Evolutionary conservation across 176 grass and related monocot species (phyloP), one percentile per base, ranked within the genome.

Genomic region (Carex cristatella): DNA sequence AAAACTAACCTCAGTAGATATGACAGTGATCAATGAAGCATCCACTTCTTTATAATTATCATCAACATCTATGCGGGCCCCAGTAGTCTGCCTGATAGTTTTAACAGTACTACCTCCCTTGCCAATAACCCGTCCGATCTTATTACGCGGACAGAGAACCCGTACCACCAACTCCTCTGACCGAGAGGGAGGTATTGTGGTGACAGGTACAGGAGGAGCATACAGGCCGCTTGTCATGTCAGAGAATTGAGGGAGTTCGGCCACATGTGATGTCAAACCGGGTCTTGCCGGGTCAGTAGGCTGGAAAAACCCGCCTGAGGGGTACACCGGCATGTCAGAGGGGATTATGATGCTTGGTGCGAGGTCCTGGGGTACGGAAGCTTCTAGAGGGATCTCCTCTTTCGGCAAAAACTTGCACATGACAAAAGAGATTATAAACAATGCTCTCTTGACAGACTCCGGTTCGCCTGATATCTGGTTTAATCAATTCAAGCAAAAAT

Each of bases 41-140:
- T 95, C 93, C 55, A 33, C 85, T 6, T 94, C 93, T 90, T 90
- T 90, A 81, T 94, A 95, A 79, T 88, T 86, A 66, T 95, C 91
- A 94, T 99, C 93, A 85, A 99, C 93, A 83, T 90, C 91, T 83
- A 99, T 82, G 37, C 56, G 89, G 88, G 97, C 91, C 83, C 91
- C 93, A 86, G 89, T 94, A 37, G 87, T 86, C 86, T 95, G 94
- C 82, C 93, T 94, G 87, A 95, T 94, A 89, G 72, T 86, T 90
- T 88, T 99, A 89, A 99, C 93, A 31, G 97, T 99, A 80, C 79
- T 56, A 71, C 97, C 97, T 56, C 87, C 88, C 86, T 93, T 99
- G 78, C 97, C 97, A 82, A 99, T 99, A 84, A 99, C 93, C 44
- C 94, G 82, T 54, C 93, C 97, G 84, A 99, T 96, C 84, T 92